A percentile compares a stretch with the other conserved stretches of the same genome.
These are phyloP conservation scores for Zizania palustris DNA, from an alignment of 202 grass and related monocot genomes.

Conservation along the genomic window DNA sequence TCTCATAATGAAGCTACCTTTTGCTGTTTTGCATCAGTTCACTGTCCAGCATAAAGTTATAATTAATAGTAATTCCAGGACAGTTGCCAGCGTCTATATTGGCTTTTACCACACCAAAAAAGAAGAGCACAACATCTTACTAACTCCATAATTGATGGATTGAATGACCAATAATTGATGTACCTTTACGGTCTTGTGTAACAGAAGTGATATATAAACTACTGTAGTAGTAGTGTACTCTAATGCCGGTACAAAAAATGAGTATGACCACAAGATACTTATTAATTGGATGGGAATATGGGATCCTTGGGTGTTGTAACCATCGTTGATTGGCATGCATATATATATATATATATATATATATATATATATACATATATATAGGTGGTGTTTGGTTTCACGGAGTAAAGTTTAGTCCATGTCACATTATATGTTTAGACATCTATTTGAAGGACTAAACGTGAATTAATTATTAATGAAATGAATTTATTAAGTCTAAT, in stretches of 20 bases:
- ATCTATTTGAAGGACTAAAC: no score
- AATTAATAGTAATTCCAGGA: background rate
- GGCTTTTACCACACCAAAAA: background rate
- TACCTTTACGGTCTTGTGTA: background rate
- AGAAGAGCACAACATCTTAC: background rate
- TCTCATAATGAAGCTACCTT: background rate
- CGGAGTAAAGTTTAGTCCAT: no score
- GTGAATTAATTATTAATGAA: no score
- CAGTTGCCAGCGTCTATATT: background rate
- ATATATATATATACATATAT: no score
- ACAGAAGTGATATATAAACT: background rate
- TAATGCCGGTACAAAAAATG: slow-evolving; percentile 27
- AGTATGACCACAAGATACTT: slow-evolving; percentile 5
- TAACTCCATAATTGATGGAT: slow-evolving; percentile 6
- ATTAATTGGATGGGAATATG: no score
- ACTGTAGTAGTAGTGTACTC: no score
- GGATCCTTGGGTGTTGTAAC: no score
- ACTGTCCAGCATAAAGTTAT: background rate
- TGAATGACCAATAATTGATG: slow-evolving; percentile 9
- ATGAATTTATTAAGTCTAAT: no score
- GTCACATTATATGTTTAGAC: no score
- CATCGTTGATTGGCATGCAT: no score
- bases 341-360: no score
- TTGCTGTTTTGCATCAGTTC: background rate
- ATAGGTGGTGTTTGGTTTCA: no score